Conservation (phyloP, 2,329 filamentous ascomycete genomes). For the Hypoxylon sp. region DNA sequence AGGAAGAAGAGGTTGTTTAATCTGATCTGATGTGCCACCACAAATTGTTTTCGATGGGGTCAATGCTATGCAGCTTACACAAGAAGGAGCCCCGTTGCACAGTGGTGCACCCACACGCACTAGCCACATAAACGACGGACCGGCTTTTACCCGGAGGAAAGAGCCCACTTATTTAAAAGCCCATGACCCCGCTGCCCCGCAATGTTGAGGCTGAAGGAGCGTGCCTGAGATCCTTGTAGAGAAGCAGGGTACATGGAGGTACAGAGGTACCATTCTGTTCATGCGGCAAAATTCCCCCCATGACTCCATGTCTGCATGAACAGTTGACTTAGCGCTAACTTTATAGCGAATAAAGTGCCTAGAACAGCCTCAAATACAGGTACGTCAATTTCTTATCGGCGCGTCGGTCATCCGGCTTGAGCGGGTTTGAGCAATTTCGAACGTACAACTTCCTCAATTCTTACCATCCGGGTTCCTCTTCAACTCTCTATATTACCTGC, state of each 20-base stretch:
- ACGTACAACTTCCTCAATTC: constrained; percentile 12
- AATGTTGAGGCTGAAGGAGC: constrained; percentile 32
- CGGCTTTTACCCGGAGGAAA: constrained; percentile 32
- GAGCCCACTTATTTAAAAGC: not conserved
- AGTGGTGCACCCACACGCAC: constrained; percentile 19
- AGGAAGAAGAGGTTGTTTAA: constrained; percentile 32
- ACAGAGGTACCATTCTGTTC: not conserved
- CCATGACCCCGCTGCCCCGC: constrained; percentile 37
- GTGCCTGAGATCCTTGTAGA: not conserved
- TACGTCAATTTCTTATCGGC: constrained; percentile 1
- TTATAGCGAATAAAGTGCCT: constrained; percentile 25
- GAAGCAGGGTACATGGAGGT: not conserved
- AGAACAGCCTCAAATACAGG: not conserved
- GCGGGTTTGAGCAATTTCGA: constrained; percentile 44
- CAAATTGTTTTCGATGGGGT: constrained; percentile 37
- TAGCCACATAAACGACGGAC: constrained; percentile 32
- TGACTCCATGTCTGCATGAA: constrained; percentile 6
- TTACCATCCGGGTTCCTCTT: constrained; percentile 5
- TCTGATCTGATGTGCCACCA: constrained; percentile 34
- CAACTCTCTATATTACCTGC: constrained; percentile 1
- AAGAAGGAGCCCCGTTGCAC: constrained; percentile 1
- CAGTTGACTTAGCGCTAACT: constrained; percentile 30
- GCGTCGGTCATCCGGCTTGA: constrained; percentile 35
- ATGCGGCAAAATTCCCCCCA: not conserved
- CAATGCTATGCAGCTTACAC: constrained; percentile 15